Evolutionary conservation across 225 moss, liverwort and hornwort species (phyloP).

Genomic region (Sphagnum contortum): DNA sequence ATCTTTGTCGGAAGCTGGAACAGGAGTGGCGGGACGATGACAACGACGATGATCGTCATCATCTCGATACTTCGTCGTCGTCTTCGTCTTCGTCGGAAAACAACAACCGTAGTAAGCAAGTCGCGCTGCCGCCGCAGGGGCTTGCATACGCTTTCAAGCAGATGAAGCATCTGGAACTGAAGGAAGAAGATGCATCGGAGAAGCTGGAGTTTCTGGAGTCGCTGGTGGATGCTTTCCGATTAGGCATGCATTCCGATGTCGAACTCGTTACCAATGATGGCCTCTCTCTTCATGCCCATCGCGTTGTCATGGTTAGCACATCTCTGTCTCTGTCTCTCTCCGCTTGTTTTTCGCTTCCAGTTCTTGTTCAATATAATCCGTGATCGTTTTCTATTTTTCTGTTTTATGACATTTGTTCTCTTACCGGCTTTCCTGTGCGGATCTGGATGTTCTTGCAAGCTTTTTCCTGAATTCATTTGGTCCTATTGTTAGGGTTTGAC

Average conservation of each 20-base stretch:
- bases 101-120: constrained; percentile 13
- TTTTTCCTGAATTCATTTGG: too few species aligned
- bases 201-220: constrained; percentile 96
- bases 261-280: constrained; percentile 86
- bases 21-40: constrained; percentile 76
- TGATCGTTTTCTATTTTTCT: too few species aligned
- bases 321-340: too few species aligned
- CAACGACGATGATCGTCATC: constrained; percentile 23
- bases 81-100: too few species aligned
- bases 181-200: constrained; percentile 81
- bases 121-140: constrained; percentile 41
- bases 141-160: constrained; percentile 74
- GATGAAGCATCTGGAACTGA: constrained; percentile 71
- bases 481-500: too few species aligned
- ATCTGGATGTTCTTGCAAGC: too few species aligned
- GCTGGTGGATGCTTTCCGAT: constrained; percentile 83
- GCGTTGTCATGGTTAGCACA: constrained; percentile 74
- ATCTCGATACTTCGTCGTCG: too few species aligned
- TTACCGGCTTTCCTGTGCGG: too few species aligned
- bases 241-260: constrained; percentile 74
- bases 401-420: too few species aligned
- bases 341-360: too few species aligned
- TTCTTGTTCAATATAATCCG: too few species aligned
- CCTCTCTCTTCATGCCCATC: constrained; percentile 75
- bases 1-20: constrained; percentile 77